Evolutionary conservation across 345 rosid species (phyloP), one percentile per base, ranked within the genome.

Genomic region (Eucalyptus sp.): DNA sequence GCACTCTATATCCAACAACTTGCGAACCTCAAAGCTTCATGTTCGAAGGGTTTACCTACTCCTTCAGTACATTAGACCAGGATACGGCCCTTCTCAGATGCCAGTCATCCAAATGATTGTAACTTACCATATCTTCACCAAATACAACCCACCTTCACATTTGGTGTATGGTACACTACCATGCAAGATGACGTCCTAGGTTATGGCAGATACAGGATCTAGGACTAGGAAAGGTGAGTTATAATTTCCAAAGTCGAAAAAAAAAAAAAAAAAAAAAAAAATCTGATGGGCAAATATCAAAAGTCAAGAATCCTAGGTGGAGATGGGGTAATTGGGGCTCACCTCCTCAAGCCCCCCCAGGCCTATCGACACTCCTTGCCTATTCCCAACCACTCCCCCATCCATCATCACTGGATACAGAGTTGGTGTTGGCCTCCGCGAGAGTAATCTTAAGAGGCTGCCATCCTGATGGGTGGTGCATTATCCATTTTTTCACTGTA

Each of bases 401-500:
- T 71, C 83, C 46, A 3, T 37, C 27, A 12, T 71, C 46, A 37
- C 83, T 71, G 83, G 83, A 43, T 43, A 71, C 83, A 71, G 83
- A 37, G 83, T 71, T 71, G 27, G 83, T 37, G 46, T 71, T 71
- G 46, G 87, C 62, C 68, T 88, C 90, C 33, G 88, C 41, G 49
- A 92, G 83, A 64, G 50, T 84, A 88, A 93, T 89, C 76, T 33
- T 91, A 86, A 93, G 87, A 43, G 94, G 94, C 62, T 91, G 93
- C 94, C 94, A 93, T 50, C 94, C 93, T 7, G 91, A 91, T 56
- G 71, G 92, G 88, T 91, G 91, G 68, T 83, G 90, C 62, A 81
- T 25, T 87, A 93, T 90, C 94, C 94, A 93, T 90, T 54, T 91
- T 87, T 89, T 93, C 44, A 15, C 46, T 18, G 85, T 87, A 56